phyloP scores from a whole-genome alignment of 2,329 filamentous ascomycete species.

The Lasiodiplodia theobromae region DNA sequence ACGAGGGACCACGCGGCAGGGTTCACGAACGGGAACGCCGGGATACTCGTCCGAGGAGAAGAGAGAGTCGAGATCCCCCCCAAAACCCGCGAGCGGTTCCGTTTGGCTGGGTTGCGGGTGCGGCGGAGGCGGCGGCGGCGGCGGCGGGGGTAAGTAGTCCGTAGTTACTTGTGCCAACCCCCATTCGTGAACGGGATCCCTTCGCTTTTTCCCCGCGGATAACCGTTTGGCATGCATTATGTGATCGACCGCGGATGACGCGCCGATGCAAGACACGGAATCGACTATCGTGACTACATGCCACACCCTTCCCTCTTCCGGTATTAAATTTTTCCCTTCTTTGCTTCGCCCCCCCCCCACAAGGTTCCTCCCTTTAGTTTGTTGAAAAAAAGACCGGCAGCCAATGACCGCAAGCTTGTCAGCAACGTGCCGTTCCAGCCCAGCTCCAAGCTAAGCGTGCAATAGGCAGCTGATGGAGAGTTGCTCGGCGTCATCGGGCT shows the following conservation, averaged over 20 bases:
- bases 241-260: neutral
- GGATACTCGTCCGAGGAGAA: too few species aligned
- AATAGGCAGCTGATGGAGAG: neutral
- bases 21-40: too few species aligned
- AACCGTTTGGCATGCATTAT: neutral
- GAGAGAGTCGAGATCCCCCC: too few species aligned
- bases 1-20: neutral
- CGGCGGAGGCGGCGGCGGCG: too few species aligned
- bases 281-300: neutral
- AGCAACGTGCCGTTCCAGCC: too few species aligned
- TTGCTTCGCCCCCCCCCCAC: neutral
- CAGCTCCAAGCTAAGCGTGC: neutral
- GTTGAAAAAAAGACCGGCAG: too few species aligned
- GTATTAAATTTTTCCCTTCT: neutral
- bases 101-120: too few species aligned
- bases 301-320: neutral
- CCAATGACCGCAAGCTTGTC: neutral
- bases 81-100: too few species aligned
- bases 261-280: neutral
- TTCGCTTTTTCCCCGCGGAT: neutral
- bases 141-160: too few species aligned
- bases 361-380: too few species aligned
- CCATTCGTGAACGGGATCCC: too few species aligned
- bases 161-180: too few species aligned
- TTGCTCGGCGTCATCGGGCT: neutral